Conservation (phyloP, 805 yeast species). For the Hyphopichia homilentoma region DNA sequence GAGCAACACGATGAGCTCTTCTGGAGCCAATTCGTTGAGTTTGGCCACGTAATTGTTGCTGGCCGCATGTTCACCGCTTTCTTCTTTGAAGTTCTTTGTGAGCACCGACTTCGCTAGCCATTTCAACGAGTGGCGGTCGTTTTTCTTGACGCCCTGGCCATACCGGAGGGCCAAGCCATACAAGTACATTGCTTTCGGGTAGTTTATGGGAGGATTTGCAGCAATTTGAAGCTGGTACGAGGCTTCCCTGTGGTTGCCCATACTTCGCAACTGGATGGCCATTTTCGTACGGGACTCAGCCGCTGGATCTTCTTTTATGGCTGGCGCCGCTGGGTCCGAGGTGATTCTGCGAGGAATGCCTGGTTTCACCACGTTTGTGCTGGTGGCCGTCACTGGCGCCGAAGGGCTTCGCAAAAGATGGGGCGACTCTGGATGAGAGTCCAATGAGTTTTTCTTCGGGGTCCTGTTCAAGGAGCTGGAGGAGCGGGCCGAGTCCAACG, state of each 20-base stretch:
- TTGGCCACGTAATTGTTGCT: slow-evolving; percentile 16
- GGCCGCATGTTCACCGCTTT: background rate
- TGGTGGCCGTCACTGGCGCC: slow-evolving; percentile 4
- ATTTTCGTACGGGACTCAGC: slow-evolving; percentile 35
- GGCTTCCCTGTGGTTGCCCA: slow-evolving; percentile 64
- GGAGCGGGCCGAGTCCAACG: too few species aligned
- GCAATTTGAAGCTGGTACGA: slow-evolving; percentile 65
- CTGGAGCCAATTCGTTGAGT: slow-evolving; percentile 23
- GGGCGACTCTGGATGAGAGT: too few species aligned
- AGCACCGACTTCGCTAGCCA: slow-evolving; percentile 56
- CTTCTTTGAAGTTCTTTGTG: too few species aligned
- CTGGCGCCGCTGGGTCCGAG: too few species aligned
- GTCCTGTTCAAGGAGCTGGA: too few species aligned
- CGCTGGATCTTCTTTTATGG: slow-evolving; percentile 14
- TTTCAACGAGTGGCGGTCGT: slow-evolving; percentile 48
- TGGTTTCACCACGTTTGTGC: slow-evolving; percentile 3
- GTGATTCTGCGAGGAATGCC: slow-evolving; percentile 9
- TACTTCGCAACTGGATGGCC: slow-evolving; percentile 49
- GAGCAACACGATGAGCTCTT: slow-evolving; percentile 24
- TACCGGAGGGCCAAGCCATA: slow-evolving; percentile 64
- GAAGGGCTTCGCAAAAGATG: slow-evolving; percentile 8
- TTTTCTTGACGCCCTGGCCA: slow-evolving; percentile 66
- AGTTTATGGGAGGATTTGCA: slow-evolving; percentile 55
- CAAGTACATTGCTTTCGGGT: slow-evolving; percentile 57
- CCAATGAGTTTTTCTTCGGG: too few species aligned